These are phyloP conservation scores for Arachnopeziza araneosa DNA, from an alignment of 2,329 filamentous ascomycete genomes.

Conservation along the genomic window DNA sequence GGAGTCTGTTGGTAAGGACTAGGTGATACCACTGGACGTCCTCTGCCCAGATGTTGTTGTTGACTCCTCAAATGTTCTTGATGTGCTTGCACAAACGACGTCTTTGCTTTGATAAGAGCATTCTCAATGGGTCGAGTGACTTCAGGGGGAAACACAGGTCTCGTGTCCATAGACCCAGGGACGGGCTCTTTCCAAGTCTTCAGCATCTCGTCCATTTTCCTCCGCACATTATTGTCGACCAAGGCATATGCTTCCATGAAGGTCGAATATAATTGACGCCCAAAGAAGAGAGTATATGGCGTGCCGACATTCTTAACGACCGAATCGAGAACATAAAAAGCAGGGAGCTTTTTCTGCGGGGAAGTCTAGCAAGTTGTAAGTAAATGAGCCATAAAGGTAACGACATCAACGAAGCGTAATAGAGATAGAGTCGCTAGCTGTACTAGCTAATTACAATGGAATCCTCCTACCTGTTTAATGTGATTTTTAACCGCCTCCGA, in stretches of 20 bases:
- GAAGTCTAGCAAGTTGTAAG: slow-evolving; percentile 56
- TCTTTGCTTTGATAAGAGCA: slow-evolving; percentile 75
- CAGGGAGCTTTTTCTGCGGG: slow-evolving; percentile 83
- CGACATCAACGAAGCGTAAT: slow-evolving; percentile 1
- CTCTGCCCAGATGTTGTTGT: slow-evolving; percentile 48
- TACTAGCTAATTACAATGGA: slow-evolving; percentile 22
- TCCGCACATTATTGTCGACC: slow-evolving; percentile 75
- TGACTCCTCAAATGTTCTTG: slow-evolving; percentile 51
- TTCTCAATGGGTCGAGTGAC: slow-evolving; percentile 89
- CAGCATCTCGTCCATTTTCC: slow-evolving; percentile 94
- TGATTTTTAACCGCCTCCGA: slow-evolving; percentile 86
- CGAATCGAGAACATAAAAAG: slow-evolving; percentile 96
- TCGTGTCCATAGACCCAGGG: slow-evolving; percentile 85
- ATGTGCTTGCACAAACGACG: slow-evolving; percentile 53
- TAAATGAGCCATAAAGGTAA: slow-evolving; percentile 13
- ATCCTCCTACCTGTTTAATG: slow-evolving; percentile 77
- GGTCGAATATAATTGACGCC: slow-evolving; percentile 83
- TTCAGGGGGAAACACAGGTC: slow-evolving; percentile 84
- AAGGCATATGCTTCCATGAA: slow-evolving; percentile 96
- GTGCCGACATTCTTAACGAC: slow-evolving; percentile 98
- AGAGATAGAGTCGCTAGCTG: slow-evolving; percentile 3
- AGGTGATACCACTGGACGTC: slow-evolving; percentile 45
- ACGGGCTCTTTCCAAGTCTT: slow-evolving; percentile 98
- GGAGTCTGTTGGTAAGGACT: slow-evolving; percentile 65
- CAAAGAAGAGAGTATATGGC: slow-evolving; percentile 92